A percentile compares a stretch with the other conserved stretches of the same genome.
These are phyloP conservation scores for Gleditsia sinensis DNA, from an alignment of 306 rosid genomes.

Conservation along the genomic window DNA sequence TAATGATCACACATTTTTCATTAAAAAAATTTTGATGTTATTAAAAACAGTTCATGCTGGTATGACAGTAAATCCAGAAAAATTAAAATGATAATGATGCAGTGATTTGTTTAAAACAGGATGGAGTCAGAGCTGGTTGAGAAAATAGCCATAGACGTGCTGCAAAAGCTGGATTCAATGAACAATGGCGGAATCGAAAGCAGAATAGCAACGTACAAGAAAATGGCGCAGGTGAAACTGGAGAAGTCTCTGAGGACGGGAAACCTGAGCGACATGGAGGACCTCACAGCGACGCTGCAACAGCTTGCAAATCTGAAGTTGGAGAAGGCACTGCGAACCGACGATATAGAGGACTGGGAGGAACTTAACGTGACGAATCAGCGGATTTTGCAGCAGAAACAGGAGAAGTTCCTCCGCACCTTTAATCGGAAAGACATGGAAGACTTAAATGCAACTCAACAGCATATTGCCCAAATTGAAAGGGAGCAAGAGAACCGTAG, in stretches of 20 bases:
- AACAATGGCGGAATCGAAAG: slow-evolving; percentile 31
- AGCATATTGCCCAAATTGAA: not conserved
- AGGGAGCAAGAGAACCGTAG: not conserved
- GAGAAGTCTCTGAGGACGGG: slow-evolving; percentile 31
- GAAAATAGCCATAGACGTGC: slow-evolving; percentile 31
- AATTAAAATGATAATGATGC: no score
- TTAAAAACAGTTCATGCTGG: no score
- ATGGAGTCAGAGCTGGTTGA: slow-evolving; percentile 34
- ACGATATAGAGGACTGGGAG: slow-evolving; percentile 14
- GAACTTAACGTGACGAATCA: slow-evolving; percentile 12
- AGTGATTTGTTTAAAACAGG: slow-evolving; percentile 16
- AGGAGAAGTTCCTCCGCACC: not conserved
- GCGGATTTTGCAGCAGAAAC: slow-evolving; percentile 21
- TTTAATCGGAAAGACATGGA: not conserved
- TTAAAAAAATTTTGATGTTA: no score
- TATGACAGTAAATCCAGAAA: no score
- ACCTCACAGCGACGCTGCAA: not conserved
- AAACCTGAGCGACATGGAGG: slow-evolving; percentile 19
- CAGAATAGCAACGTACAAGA: slow-evolving; percentile 1
- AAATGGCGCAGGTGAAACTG: slow-evolving; percentile 26
- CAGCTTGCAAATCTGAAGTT: slow-evolving; percentile 36
- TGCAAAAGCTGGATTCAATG: slow-evolving; percentile 13
- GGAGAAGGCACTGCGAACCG: slow-evolving; percentile 26
- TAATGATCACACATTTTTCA: no score
- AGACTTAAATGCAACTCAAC: not conserved